Evolutionary conservation across 1,284 basidiomycete genomes (phyloP).

Genomic region (Irpex sp.): DNA sequence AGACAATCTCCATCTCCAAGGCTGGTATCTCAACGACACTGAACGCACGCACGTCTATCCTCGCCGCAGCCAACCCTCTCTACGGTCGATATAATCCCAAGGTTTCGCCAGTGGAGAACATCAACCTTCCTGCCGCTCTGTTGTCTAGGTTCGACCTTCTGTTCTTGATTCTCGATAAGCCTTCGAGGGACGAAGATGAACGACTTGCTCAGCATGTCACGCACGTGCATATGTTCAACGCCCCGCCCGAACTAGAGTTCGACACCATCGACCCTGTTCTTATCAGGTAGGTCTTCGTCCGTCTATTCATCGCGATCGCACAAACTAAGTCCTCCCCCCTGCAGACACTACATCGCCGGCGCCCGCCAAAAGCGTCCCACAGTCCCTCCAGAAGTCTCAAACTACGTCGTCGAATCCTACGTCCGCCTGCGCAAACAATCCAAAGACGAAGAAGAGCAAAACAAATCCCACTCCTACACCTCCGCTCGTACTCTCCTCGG

Average conservation of each 20-base stretch:
- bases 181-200: slow-evolving; percentile 91
- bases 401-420: slow-evolving; percentile 93
- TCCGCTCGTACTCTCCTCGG: slow-evolving; percentile 96
- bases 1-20: slow-evolving; percentile 99
- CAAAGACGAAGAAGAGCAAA: slow-evolving; percentile 86
- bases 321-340: slow-evolving; percentile 1
- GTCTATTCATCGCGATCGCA: neutral
- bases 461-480: slow-evolving; percentile 90
- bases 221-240: slow-evolving; percentile 95
- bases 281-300: slow-evolving; percentile 66
- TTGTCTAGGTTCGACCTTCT: slow-evolving; percentile 95
- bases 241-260: slow-evolving; percentile 80
- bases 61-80: slow-evolving; percentile 96
- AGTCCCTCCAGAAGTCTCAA: slow-evolving; percentile 83
- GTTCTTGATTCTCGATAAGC: slow-evolving; percentile 97
- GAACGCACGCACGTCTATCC: slow-evolving; percentile 97
- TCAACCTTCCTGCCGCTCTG: slow-evolving; percentile 96
- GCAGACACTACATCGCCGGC: slow-evolving; percentile 90
- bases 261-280: slow-evolving; percentile 82
- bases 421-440: slow-evolving; percentile 90
- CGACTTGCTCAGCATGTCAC: slow-evolving; percentile 96
- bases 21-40: slow-evolving; percentile 98
- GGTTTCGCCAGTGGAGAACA: slow-evolving; percentile 97
- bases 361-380: slow-evolving; percentile 88
- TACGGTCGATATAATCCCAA: slow-evolving; percentile 99